Percentiles rank a stretch among this genome's conserved stretches.
Evolutionary conservation across 345 rosid genomes (phyloP).

Genomic region (Linum trigynum): DNA sequence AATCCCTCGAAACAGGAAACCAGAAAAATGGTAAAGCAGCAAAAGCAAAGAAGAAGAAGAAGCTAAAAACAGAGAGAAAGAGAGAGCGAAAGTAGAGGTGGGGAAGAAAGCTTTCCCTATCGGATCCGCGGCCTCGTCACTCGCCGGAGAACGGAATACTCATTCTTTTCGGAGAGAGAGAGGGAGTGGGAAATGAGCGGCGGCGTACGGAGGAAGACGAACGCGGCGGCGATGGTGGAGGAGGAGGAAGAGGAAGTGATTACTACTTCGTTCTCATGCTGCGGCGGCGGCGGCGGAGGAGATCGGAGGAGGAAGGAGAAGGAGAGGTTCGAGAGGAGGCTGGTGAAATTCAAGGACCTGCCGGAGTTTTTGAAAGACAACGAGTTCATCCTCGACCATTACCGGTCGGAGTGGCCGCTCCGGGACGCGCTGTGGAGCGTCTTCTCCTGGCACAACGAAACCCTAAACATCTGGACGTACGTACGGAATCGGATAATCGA

Average conservation of each 20-base stretch:
- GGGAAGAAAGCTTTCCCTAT: neutral
- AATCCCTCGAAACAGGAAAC: neutral
- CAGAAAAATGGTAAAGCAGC: neutral
- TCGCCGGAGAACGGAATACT: neutral
- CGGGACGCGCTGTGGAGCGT: conserved; percentile 63
- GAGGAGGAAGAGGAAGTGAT: neutral
- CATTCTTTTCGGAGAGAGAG: too few species aligned
- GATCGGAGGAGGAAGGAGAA: neutral
- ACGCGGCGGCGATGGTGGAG: neutral
- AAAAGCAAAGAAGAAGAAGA: neutral
- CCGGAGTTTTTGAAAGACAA: conserved; percentile 85
- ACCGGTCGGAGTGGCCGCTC: conserved; percentile 89
- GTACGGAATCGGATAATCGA: conserved; percentile 7
- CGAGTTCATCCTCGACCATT: conserved; percentile 78
- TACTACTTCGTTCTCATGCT: neutral
- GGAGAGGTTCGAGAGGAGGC: conserved; percentile 37
- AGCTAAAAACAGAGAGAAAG: neutral
- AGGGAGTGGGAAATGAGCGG: neutral
- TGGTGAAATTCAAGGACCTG: conserved; percentile 61
- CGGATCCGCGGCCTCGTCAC: neutral
- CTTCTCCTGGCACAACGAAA: conserved; percentile 89
- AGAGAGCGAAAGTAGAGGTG: neutral
- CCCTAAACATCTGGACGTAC: conserved; percentile 93
- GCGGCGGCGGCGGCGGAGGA: conserved; percentile 1
- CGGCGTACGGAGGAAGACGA: neutral